Conservation (phyloP, 768 basidiomycete genomes). For the Psilocybe azurescens region DNA sequence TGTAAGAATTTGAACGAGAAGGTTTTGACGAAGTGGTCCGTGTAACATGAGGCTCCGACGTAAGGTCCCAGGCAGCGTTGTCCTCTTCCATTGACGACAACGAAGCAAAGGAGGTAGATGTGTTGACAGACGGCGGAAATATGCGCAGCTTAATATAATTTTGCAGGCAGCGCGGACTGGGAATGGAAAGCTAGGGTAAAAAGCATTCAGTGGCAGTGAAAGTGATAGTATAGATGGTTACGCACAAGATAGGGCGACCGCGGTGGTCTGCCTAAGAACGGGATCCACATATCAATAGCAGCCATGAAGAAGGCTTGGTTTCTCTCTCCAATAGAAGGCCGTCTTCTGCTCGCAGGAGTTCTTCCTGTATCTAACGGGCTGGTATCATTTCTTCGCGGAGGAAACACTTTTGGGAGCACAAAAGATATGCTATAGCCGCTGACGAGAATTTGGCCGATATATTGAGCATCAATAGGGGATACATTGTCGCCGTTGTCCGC, state of each 20-base stretch:
- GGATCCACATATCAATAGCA: conserved; percentile 78
- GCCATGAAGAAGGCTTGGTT: conserved; percentile 79
- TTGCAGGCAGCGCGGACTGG: conserved; percentile 77
- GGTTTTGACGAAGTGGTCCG: conserved; percentile 51
- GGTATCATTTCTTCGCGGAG: conserved; percentile 29
- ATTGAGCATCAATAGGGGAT: conserved; percentile 64
- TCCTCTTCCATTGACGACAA: conserved; percentile 81
- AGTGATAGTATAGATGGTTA: conserved; percentile 8
- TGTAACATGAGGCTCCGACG: conserved; percentile 78
- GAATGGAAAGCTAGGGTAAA: conserved; percentile 67
- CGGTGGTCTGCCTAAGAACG: conserved; percentile 70
- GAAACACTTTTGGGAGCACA: conserved; percentile 73
- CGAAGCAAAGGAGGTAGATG: conserved; percentile 70
- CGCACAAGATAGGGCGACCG: conserved; percentile 76
- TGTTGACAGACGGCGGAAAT: conserved; percentile 57
- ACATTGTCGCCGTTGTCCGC: conserved; percentile 39
- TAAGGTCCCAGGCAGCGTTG: conserved; percentile 71
- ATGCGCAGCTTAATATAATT: conserved; percentile 79
- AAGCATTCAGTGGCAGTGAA: neutral
- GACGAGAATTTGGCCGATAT: conserved; percentile 77
- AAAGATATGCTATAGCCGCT: conserved; percentile 80
- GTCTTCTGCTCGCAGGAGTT: conserved; percentile 43
- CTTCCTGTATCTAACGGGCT: conserved; percentile 32
- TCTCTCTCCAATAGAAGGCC: conserved; percentile 63
- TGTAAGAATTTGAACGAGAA: conserved; percentile 64